Base-by-base conservation (phyloP, 2,329 filamentous ascomycete species). In the Magnaporthiopsis poae region DNA sequence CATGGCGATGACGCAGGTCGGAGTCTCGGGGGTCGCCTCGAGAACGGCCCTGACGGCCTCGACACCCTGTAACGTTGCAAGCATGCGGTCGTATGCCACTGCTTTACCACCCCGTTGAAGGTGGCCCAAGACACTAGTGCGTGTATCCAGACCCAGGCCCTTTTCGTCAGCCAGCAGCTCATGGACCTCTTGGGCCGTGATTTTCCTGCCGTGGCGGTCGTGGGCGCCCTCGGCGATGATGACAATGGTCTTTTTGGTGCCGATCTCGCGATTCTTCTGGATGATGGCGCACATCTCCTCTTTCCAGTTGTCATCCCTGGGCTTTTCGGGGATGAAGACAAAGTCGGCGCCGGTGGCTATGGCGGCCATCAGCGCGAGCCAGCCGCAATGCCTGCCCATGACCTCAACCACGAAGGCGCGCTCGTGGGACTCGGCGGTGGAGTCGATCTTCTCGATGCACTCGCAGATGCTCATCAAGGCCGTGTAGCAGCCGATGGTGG, bases 311-410 rank as follows among this genome's bases (percentile, higher is more conserved):
- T 91, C 87, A 68, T 87, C 84, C 62, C 92, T 91, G 68, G 95
- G 95, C 75, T 93, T 92, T 79, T 99, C 95, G 0, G 95, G 95
- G 70, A 97, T 94, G 77, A 99, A 98, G 72, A 98, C 86, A 78
- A 96, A 99, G 77, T 99, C 95, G 21, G 95, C 93, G 64, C 94
- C 95, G 0, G 92, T 96, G 67, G 91, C 93, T 68, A 99, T 93
- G 73, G 93, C 94, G 18, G 94, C 90, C 89, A 98, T 97, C 69
- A 99, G 84, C 60, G 95, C 95, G 69, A 99, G 83, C 95, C 95
- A 99, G 69, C 95, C 95, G 76, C 95, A 99, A 79, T 99, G 94
- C 68, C 95, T 86, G 64, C 95, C 95, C 95, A 99, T 99, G 73
- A 99, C 95, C 77, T 97, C 95, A 69, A 99, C 90, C 67, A 99